These are phyloP conservation scores for Quercus ilex DNA, from an alignment of 306 rosid species.

Conservation along the genomic window DNA sequence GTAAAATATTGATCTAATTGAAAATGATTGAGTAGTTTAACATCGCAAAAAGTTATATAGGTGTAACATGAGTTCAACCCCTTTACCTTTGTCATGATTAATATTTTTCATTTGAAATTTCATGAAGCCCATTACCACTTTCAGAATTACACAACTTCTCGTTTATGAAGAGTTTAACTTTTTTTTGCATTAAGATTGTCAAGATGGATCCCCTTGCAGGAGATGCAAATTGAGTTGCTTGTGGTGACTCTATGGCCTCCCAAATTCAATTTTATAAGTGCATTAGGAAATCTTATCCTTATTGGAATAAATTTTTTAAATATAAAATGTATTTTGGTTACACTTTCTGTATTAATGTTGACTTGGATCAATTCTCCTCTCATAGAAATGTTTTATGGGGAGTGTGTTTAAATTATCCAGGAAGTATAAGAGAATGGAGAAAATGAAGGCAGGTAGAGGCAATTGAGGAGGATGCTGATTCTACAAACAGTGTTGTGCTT, in stretches of 20 bases:
- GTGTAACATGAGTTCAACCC: no score
- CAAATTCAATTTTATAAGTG: neutral
- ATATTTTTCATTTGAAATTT: no score
- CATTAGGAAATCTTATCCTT: neutral
- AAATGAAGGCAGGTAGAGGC: slow-evolving; percentile 24
- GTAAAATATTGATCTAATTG: no score
- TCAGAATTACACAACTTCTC: no score
- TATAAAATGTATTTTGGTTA: neutral
- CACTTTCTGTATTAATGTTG: neutral
- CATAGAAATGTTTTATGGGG: neutral
- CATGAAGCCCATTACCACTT: no score
- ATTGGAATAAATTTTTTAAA: neutral
- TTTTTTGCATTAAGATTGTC: no score
- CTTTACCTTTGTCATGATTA: no score
- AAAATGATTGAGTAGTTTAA: no score
- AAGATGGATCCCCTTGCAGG: no score
- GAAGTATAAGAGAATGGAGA: slow-evolving; percentile 26
- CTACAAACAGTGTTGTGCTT: slow-evolving; percentile 36
- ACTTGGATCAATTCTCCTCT: slow-evolving; percentile 3
- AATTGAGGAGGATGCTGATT: slow-evolving; percentile 41
- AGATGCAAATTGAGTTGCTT: neutral
- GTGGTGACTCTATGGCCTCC: neutral
- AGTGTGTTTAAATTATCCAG: slow-evolving; percentile 3
- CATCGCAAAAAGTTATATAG: no score
- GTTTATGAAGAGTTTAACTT: no score